Base-by-base conservation (phyloP, 768 basidiomycete genomes). In the Lyophyllum decastes region DNA sequence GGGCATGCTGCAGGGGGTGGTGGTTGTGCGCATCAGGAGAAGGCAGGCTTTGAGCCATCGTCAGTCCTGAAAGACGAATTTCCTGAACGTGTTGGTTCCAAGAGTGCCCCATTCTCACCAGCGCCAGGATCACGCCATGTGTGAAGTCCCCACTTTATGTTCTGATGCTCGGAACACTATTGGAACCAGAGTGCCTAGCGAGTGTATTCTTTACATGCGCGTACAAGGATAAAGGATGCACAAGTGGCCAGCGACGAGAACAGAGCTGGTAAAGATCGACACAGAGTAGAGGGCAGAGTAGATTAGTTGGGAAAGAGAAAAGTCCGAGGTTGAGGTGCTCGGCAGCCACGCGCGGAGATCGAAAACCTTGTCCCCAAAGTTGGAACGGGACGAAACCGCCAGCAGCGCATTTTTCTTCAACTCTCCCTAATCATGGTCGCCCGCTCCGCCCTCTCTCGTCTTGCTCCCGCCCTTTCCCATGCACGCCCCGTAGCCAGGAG, bases 391-490 rank as follows among this genome's bases (percentile, higher is more conserved):
- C 57, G 49, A 59, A 53, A 59, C 35, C 60, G 63, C 60, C 55
- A 64, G 63, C 63, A 61, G 43, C 46, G n/a, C 58, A 45, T 54
- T 67, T 62, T 61, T 72, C 66, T 67, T 61, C 67, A 61, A 64
- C 63, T 64, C 69, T 49, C 64, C 66, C 72, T 73, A 54, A 66
- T 63, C 67, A 90, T 91, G 88, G 78, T 83, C 64, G 70, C 85
- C 68, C 85, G 87, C 70, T 73, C 82, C 60, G 80, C 83, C 62
- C 74, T 91, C 72, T 78, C 84, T 66, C 86, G 89, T 68, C 72
- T 90, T 55, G 81, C 82, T 41, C 86, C 87, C 55, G 72, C 78
- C 27, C 70, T 91, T 57, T 76, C 78, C 41, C 80, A 81, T 65
- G 72, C 81, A 27, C 80, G 83, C 48, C 66, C 77, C 4, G 76